Evolutionary conservation across 2,329 filamentous ascomycete species (phyloP).

Genomic region (Nothopassalora personata): DNA sequence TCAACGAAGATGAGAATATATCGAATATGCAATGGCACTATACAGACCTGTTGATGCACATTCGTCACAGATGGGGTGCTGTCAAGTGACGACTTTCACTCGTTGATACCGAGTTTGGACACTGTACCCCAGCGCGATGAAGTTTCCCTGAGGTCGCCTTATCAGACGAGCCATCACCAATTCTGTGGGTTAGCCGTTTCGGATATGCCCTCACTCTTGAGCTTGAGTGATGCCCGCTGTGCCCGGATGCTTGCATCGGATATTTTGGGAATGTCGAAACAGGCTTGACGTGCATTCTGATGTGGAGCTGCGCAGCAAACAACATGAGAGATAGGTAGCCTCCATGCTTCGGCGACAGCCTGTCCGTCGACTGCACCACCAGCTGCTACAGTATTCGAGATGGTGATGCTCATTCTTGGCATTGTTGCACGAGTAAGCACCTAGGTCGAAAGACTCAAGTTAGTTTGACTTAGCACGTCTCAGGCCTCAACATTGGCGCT

Average conservation of each 20-base stretch:
- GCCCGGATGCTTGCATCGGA: constrained; percentile 10
- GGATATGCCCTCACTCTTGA: background rate
- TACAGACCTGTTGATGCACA: background rate
- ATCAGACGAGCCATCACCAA: background rate
- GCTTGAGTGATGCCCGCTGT: constrained; percentile 5
- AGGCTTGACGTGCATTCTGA: constrained; percentile 13
- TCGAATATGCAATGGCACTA: background rate
- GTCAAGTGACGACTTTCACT: background rate
- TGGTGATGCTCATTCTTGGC: background rate
- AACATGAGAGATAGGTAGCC: constrained; percentile 3
- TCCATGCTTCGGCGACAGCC: background rate
- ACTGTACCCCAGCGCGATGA: background rate
- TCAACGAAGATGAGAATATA: background rate
- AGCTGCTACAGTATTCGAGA: background rate
- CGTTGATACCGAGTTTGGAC: background rate
- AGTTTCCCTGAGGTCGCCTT: background rate
- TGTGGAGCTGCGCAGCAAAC: constrained; percentile 16
- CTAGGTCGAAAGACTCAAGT: background rate
- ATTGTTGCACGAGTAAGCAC: background rate
- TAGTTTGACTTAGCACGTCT: background rate
- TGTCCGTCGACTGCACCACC: background rate
- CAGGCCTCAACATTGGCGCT: background rate
- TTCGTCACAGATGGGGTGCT: background rate
- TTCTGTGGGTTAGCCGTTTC: background rate
- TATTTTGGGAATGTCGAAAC: constrained; percentile 11